Evolutionary conservation across 352 stramenopile species (phyloP), one percentile per base, ranked within the genome.

Genomic region (Blastocystis sp.): DNA sequence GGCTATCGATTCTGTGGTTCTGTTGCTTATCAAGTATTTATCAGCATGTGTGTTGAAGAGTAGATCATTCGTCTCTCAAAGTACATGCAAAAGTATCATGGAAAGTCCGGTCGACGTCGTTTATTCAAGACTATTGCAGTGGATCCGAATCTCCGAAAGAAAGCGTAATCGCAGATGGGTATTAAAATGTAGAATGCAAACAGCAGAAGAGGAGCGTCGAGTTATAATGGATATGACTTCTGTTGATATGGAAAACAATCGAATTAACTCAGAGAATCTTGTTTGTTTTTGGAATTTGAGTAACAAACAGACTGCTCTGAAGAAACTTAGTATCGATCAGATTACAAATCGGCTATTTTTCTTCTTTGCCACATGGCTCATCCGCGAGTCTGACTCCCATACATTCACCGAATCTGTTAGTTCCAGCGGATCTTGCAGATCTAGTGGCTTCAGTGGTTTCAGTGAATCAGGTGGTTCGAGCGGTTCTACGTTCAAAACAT

Each of bases 101-200:
- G 20, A 20, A 85, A 85, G 24, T 47, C 47, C 34, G 73, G 73
- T 53, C 54, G 73, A 34, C 53, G 73, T 26, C 30, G 73, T 9
- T 53, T 85, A 53, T 85, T 85, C 73, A 85, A 85, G 30, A 85
- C 73, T 37, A 65, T 85, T 11, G 73, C 73, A 13, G 73, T 53
- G 3, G 73, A 85, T 65, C 73, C 73, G 1, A 68, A 56, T 50
- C 56, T 55, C 7, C 73, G 55, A 26, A 85, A 85, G 73, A 85
- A 85, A 65, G 43, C 53, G 73, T 85, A 65, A 2, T 43, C n/a
- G 4, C 68, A 18, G n/a, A n/a, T 24, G 3, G 41, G 6, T n/a
- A 3, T 16, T 68, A 1, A 18, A 68, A 1, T 37, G 6, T 43
- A 85, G 73, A 68, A 47, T 68, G 39, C 73, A 56, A 24, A 68